phyloP scores from a whole-genome alignment of 169 alveolate genomes.

The Toxoplasma gondii region DNA sequence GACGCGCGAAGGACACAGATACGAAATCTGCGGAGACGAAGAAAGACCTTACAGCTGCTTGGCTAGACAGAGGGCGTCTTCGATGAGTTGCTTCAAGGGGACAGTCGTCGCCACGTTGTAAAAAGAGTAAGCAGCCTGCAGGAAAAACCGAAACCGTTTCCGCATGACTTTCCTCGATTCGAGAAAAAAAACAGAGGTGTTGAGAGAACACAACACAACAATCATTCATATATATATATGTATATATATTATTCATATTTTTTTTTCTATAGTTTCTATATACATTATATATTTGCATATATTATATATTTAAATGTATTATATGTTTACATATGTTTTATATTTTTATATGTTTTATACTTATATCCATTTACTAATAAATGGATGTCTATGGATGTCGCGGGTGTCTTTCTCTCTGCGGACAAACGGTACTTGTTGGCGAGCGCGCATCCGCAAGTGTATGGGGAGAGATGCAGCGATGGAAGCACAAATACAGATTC shows the following conservation, averaged over 20 bases:
- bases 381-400: too few relatives aligned
- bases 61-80: slow-evolving; percentile 93
- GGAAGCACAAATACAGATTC: background rate
- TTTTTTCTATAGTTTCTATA: background rate
- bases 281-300: too few relatives aligned
- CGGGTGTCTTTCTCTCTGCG: too few relatives aligned
- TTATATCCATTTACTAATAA: too few relatives aligned
- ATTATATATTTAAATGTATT: too few relatives aligned
- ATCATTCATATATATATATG: background rate
- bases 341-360: too few relatives aligned
- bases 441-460: too few relatives aligned
- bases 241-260: background rate
- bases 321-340: too few relatives aligned
- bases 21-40: background rate
- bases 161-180: background rate
- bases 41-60: slow-evolving; percentile 69
- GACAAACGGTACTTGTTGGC: too few relatives aligned
- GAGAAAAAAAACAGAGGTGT: background rate
- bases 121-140: slow-evolving; percentile 90
- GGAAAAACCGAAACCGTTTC: background rate
- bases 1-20: background rate
- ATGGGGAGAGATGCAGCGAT: too few relatives aligned
- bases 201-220: background rate
- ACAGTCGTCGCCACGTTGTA: slow-evolving; percentile 87
- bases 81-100: slow-evolving; percentile 85